phyloP scores from a whole-genome alignment of 1,139 yeast genomes.

The Lodderomyces orthopsilosis region DNA sequence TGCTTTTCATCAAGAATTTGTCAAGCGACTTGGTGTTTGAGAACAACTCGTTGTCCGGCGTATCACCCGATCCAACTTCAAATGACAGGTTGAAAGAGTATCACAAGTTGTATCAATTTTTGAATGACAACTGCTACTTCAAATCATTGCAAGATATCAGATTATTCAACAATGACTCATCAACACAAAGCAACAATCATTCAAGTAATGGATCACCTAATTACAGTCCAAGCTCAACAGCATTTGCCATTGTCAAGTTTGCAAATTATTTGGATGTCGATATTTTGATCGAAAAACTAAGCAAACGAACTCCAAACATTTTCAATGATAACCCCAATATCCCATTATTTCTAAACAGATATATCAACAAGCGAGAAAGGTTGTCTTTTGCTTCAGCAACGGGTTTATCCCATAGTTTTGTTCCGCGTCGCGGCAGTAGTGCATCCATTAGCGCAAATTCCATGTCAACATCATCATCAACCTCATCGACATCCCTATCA shows the following conservation, averaged over 20 bases:
- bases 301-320: constrained; percentile 24
- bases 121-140: constrained; percentile 24
- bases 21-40: constrained; percentile 16
- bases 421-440: not conserved
- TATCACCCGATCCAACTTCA: not conserved
- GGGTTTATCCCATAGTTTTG: not conserved
- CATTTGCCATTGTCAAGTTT: constrained; percentile 36
- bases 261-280: constrained; percentile 39
- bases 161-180: constrained; percentile 20
- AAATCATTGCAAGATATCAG: constrained; percentile 29
- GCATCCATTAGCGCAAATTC: not conserved
- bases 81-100: not conserved
- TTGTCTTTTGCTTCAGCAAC: constrained; percentile 4
- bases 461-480: not conserved
- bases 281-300: constrained; percentile 21
- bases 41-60: not conserved
- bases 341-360: constrained; percentile 28
- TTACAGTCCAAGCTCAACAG: constrained; percentile 9
- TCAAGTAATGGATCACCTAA: not conserved
- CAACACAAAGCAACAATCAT: not conserved
- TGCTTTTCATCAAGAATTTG: constrained; percentile 54
- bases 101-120: constrained; percentile 22
- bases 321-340: constrained; percentile 27
- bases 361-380: constrained; percentile 28
- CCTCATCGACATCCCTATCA: not conserved